These are phyloP conservation scores for Batkoa obscura DNA, from an alignment of 371 early-diverging fungal species.

Conservation along the genomic window DNA sequence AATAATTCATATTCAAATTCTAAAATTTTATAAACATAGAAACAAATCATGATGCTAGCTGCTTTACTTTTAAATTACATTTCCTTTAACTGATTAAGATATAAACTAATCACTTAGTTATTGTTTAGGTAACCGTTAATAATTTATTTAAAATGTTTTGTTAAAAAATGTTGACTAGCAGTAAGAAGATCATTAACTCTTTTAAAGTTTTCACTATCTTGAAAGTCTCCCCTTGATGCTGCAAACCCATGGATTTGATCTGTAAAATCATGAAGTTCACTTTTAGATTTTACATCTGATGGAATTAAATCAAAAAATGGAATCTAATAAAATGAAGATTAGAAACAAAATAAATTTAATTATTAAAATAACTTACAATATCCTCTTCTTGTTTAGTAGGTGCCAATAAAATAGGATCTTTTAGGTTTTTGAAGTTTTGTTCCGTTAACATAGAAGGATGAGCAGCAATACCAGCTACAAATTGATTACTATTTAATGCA, in stretches of 20 bases:
- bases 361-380: conserved; percentile 22
- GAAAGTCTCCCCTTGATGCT: conserved; percentile 41
- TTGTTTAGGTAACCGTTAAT: no score
- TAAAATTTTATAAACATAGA: no score
- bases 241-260: conserved; percentile 52
- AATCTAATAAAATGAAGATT: background rate
- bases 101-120: no score
- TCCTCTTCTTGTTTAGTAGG: conserved; percentile 43
- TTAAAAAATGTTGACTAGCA: no score
- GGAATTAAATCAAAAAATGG: background rate
- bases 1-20: no score
- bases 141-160: no score
- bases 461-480: conserved; percentile 27
- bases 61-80: no score
- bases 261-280: conserved; percentile 33
- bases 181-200: conserved; percentile 28
- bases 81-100: no score
- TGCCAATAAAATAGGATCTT: conserved; percentile 31
- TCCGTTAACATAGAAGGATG: conserved; percentile 35
- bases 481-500: background rate
- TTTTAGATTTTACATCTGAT: conserved; percentile 22
- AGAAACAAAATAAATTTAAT: background rate
- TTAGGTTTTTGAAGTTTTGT: conserved; percentile 26
- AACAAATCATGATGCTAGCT: no score
- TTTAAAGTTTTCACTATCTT: conserved; percentile 21